Evolutionary conservation across 176 grass and related monocot genomes (phyloP).

Genomic region (Melocanna baccifera): DNA sequence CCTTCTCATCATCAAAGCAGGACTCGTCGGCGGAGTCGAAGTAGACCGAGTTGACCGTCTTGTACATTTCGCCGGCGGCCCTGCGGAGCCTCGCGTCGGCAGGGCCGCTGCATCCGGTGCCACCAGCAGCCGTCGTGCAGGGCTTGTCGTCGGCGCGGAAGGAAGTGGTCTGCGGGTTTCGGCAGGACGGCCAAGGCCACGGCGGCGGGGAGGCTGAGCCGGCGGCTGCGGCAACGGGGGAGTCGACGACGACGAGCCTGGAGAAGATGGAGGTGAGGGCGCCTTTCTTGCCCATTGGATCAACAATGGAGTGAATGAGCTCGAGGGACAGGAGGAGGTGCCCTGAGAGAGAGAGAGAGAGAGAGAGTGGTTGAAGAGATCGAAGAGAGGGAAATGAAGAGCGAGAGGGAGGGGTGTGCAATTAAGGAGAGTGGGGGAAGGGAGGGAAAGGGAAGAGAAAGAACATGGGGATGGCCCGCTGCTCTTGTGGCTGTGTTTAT

Average conservation of each 20-base stretch:
- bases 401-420: not conserved
- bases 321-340: not conserved
- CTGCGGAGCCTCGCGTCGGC: not conserved
- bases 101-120: not conserved
- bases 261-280: constrained; percentile 52
- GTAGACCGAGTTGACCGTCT: constrained; percentile 61
- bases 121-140: not conserved
- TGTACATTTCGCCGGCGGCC: constrained; percentile 28
- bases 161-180: constrained; percentile 43
- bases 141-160: constrained; percentile 38
- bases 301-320: not conserved
- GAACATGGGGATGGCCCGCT: constrained; percentile 18
- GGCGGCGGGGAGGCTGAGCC: not conserved
- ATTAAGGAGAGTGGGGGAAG: constrained; percentile 17
- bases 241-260: constrained; percentile 29
- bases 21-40: constrained; percentile 30
- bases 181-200: constrained; percentile 55
- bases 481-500: constrained; percentile 5
- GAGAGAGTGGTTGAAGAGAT: not conserved
- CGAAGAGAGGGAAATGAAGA: not conserved
- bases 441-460: not conserved
- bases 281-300: constrained; percentile 46
- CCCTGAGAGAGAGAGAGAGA: not conserved
- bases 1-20: not conserved
- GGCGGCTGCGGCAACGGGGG: not conserved